Base-by-base conservation (phyloP, 257 asterid genomes). In the Nicotiana tomentosiformis region DNA sequence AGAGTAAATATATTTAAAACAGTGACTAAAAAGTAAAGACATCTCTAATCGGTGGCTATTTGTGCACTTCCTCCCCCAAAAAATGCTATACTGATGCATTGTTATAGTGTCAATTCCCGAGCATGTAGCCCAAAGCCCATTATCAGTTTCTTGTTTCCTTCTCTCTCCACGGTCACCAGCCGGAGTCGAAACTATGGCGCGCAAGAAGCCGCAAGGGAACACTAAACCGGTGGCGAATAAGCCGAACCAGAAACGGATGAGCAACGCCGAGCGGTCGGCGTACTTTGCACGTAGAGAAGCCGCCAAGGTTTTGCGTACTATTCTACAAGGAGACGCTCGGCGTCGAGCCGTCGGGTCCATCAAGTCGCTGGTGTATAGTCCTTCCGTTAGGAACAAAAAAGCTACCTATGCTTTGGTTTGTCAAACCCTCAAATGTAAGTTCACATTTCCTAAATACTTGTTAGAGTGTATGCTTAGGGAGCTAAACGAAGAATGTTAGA, bases 221-320 rank as follows among this genome's bases (percentile, higher is more conserved):
- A 65, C 51, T 15, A 56, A 85, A 46, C 84, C 87, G 55, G 83
- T 78, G 79, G 85, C 82, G 15, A 87, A 82, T 82, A 88, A 86
- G 86, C 88, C 88, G 70, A 86, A 78, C 46, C 78, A 77, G 66
- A 90, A 89, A 84, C 87, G 86, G 86, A 88, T 53, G 81, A 89
- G 82, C 88, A 88, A 81, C 37, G 93, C 95, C 64, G 94, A 90
- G 70, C 92, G 99, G 11, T 93, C 98, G 46, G 93, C 97, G 51
- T 90, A 90, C 89, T 94, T 94, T 86, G 97, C 99, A 5, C 89
- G 99, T 76, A 87, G 99, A 86, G 98, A 96, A 87, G 97, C 98
- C 10, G 98, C 99, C 43, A 96, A 93, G 89, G 97, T 96, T 32
- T 82, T 96, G 86, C 95, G 97, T 83, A 93, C 86, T 84, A 80